Base-by-base conservation (phyloP, 257 asterid genomes). In the Petunia axillaris region DNA sequence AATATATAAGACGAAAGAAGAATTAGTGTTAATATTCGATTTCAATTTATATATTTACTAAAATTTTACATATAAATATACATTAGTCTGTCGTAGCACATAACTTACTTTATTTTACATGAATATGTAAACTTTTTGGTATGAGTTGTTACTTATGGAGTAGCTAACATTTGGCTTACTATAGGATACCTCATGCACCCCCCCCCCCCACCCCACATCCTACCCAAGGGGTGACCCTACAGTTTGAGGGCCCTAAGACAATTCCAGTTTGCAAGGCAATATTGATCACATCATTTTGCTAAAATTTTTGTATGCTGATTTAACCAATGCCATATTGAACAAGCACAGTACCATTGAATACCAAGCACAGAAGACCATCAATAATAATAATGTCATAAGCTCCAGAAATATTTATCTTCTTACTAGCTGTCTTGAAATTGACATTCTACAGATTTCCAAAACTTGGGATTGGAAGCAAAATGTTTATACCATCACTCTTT, bases 391-490 rank as follows among this genome's bases (percentile, higher is more conserved):
- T 50, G 77, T 13, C 13, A 73, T 35, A 73, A 73, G 5, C n/a
- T 50, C 46, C 62, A 50, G 46, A 73, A 2, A 10, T 5, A 0
- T 48, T 70, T 35, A 3, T 11, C 35, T 10, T 10, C 0, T 6
- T 73, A 50, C 62, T 58, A 80, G 82, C 82, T 87, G 86, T 84
- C 86, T 75, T 78, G 81, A 78, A 80, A 74, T 79, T 75, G 90
- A 81, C 88, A 68, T 79, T 50, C 10, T 8, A 59, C 9, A 81
- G 3, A 59, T 77, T 43, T 58, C 48, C 10, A 67, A 71, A 41
- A 44, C 0, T 68, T 8, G 55, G 25, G 35, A 73, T 25, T 73
- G 62, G 13, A 35, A 73, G 13, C 62, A 50, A 73, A 73, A 35
- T 6, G 10, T 11, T 50, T 10, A 50, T 52, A 11, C 62, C 77